Percentiles rank a stretch among this genome's conserved stretches.
These are phyloP conservation scores for Saccharum officinarum DNA, from an alignment of 176 grass and related monocot species.

Conservation along the genomic window DNA sequence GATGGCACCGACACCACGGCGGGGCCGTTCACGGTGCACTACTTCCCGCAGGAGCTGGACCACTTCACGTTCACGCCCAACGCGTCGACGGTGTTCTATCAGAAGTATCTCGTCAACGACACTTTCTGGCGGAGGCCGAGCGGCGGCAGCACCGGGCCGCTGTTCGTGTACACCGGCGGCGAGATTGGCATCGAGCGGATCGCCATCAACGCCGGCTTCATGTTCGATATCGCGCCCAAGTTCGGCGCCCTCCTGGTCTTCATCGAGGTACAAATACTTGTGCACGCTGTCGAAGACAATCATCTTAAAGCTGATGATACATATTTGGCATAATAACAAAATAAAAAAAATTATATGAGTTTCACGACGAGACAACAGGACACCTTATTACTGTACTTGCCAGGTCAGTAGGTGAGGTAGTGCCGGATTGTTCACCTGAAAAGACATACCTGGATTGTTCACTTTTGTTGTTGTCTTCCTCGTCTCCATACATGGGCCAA, in stretches of 20 bases:
- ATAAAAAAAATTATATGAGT: too few species aligned
- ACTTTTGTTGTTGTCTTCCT: too few species aligned
- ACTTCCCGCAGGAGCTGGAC: constrained; percentile 92
- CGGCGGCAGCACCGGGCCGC: constrained; percentile 29
- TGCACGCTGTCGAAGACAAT: too few species aligned
- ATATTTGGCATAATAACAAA: too few species aligned
- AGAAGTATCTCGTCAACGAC: constrained; percentile 92
- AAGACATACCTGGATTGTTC: too few species aligned
- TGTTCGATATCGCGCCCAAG: constrained; percentile 80
- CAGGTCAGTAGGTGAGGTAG: too few species aligned
- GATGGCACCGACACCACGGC: constrained; percentile 47
- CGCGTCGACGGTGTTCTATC: constrained; percentile 58
- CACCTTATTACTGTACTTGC: too few species aligned
- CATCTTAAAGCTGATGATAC: too few species aligned
- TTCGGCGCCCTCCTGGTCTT: constrained; percentile 87
- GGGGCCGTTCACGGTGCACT: constrained; percentile 73
- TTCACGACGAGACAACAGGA: too few species aligned
- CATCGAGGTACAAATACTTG: constrained; percentile 84
- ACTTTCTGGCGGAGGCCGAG: constrained; percentile 58
- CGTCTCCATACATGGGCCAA: too few species aligned
- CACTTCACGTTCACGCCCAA: constrained; percentile 95
- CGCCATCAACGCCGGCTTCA: constrained; percentile 77
- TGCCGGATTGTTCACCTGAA: too few species aligned
- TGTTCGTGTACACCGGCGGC: constrained; percentile 93
- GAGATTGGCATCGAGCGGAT: constrained; percentile 87